A percentile compares a stretch with the other conserved stretches of the same genome.
Conservation (phyloP, 1,284 basidiomycete species). For the Moniliophthora roreri region DNA sequence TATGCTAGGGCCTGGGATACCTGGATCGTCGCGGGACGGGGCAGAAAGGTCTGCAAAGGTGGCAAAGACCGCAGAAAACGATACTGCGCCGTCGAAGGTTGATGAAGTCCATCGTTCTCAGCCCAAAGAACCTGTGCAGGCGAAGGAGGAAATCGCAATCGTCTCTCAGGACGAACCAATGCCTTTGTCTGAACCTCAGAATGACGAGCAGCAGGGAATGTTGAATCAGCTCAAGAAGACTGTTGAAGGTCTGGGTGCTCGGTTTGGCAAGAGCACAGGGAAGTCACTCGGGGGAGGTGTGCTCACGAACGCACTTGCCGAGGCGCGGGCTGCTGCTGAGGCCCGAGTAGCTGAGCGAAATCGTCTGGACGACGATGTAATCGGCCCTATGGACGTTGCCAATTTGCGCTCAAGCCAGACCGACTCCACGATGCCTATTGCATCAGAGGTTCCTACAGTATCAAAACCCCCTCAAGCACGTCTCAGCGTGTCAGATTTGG, state of each 20-base stretch:
- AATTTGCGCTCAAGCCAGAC: slow-evolving; percentile 12
- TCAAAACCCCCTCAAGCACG: slow-evolving; percentile 26
- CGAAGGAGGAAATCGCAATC: neutral
- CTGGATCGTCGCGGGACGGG: slow-evolving; percentile 34
- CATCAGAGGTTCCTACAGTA: neutral
- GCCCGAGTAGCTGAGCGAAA: slow-evolving; percentile 65
- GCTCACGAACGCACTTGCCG: slow-evolving; percentile 58
- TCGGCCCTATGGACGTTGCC: slow-evolving; percentile 19
- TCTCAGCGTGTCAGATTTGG: slow-evolving; percentile 57
- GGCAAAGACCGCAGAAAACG: slow-evolving; percentile 40
- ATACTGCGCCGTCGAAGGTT: slow-evolving; percentile 31
- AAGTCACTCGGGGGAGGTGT: slow-evolving; percentile 65
- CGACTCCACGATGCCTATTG: neutral
- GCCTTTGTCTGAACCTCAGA: slow-evolving; percentile 9
- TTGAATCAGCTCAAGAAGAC: slow-evolving; percentile 67
- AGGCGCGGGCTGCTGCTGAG: slow-evolving; percentile 70
- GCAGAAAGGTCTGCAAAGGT: slow-evolving; percentile 36
- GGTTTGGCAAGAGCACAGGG: slow-evolving; percentile 55
- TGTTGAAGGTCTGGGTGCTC: slow-evolving; percentile 65
- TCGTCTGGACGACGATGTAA: slow-evolving; percentile 41
- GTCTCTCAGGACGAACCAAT: neutral
- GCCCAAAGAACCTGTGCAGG: slow-evolving; percentile 4
- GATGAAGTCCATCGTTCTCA: slow-evolving; percentile 7
- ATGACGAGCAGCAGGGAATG: slow-evolving; percentile 43
- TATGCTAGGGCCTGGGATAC: slow-evolving; percentile 30